A percentile compares a stretch with the other conserved stretches of the same genome.
Conservation (phyloP, 176 grass and related monocot genomes). For the Phoenix roebelenii region DNA sequence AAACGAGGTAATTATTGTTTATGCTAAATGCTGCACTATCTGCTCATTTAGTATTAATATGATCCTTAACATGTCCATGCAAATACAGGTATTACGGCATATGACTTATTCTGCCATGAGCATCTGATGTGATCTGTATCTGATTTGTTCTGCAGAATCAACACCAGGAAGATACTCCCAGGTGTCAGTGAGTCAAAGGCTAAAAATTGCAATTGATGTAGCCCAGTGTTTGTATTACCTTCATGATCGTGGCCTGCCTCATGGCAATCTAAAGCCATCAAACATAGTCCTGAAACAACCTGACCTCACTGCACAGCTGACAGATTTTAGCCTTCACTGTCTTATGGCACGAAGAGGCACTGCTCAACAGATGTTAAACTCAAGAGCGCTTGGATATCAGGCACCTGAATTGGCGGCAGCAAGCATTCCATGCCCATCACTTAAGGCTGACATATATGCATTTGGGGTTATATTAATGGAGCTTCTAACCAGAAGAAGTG, state of each 20-base stretch:
- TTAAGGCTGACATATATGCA: slow-evolving; percentile 77
- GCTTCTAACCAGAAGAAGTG: slow-evolving; percentile 82
- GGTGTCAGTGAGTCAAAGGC: slow-evolving; percentile 59
- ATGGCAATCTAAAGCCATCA: slow-evolving; percentile 85
- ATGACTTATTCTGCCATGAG: too few relatives aligned
- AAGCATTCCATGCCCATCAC: slow-evolving; percentile 46
- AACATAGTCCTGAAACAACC: slow-evolving; percentile 87
- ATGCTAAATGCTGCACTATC: too few relatives aligned
- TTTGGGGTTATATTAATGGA: slow-evolving; percentile 80
- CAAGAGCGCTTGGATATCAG: slow-evolving; percentile 73
- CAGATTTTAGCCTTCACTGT: slow-evolving; percentile 69
- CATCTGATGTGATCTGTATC: slow-evolving; percentile 1
- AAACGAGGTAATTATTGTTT: too few relatives aligned
- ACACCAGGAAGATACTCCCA: slow-evolving; percentile 90
- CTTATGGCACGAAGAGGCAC: slow-evolving; percentile 63
- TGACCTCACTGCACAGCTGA: slow-evolving; percentile 73
- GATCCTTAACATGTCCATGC: too few relatives aligned
- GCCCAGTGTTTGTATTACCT: slow-evolving; percentile 65
- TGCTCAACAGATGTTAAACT: slow-evolving; percentile 76
- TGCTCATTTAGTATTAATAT: too few relatives aligned
- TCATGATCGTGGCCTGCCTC: slow-evolving; percentile 70
- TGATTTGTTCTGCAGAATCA: slow-evolving; percentile 42
- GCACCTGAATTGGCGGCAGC: slow-evolving; percentile 56
- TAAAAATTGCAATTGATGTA: slow-evolving; percentile 77
- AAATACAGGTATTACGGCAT: too few relatives aligned